These are phyloP conservation scores for Melanomma pulvis-pyrius DNA, from an alignment of 495 filamentous ascomycete genomes.

Conservation along the genomic window DNA sequence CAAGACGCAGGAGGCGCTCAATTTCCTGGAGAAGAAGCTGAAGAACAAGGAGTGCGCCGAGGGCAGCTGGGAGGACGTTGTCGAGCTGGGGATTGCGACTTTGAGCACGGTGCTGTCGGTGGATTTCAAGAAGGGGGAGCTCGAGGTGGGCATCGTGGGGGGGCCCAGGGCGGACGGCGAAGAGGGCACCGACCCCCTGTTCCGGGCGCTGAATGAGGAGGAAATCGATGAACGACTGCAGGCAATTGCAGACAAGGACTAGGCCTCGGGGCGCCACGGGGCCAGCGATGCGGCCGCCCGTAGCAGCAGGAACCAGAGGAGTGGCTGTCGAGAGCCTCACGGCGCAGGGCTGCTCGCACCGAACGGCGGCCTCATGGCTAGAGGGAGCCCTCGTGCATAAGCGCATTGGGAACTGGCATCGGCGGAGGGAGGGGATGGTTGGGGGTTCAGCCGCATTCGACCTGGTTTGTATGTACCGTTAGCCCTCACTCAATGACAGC, in stretches of 20 bases:
- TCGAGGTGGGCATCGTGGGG: slow-evolving; percentile 96
- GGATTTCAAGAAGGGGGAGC: slow-evolving; percentile 98
- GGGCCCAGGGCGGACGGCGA: slow-evolving; percentile 76
- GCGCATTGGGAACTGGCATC: slow-evolving; percentile 30
- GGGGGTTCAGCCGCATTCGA: slow-evolving; percentile 34
- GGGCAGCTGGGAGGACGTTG: slow-evolving; percentile 95
- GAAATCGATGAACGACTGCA: slow-evolving; percentile 98
- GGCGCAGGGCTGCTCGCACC: slow-evolving; percentile 2
- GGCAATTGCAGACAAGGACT: slow-evolving; percentile 98
- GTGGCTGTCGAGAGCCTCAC: not conserved
- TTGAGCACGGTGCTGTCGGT: slow-evolving; percentile 95
- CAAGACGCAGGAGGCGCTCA: slow-evolving; percentile 97
- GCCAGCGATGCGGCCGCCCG: slow-evolving; percentile 10
- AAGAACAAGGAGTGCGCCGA: slow-evolving; percentile 97
- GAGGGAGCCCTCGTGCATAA: slow-evolving; percentile 31
- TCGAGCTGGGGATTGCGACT: slow-evolving; percentile 91
- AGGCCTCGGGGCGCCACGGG: slow-evolving; percentile 41
- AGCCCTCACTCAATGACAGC: slow-evolving; percentile 37
- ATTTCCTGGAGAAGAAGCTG: slow-evolving; percentile 98
- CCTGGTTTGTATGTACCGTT: slow-evolving; percentile 37
- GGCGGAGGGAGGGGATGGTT: not conserved
- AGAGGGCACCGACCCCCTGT: slow-evolving; percentile 74
- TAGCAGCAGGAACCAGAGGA: slow-evolving; percentile 1
- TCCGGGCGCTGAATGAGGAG: slow-evolving; percentile 89
- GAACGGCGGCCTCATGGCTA: slow-evolving; percentile 19